phyloP scores from a whole-genome alignment of 257 asterid species.

The Solanum sparsipilum region DNA sequence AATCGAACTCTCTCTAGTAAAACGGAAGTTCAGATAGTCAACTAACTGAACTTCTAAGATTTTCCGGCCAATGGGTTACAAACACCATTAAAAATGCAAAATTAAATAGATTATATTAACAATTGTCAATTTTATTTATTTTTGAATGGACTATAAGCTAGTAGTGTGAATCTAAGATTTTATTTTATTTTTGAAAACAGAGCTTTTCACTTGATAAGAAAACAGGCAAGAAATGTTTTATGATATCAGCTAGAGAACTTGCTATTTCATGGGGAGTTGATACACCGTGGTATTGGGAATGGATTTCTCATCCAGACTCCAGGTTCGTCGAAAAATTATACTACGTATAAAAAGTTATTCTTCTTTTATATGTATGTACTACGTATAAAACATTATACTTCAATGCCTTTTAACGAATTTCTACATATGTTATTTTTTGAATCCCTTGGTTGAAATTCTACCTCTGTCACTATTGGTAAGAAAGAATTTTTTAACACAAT shows the following conservation, averaged over 20 bases:
- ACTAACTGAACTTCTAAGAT: background rate
- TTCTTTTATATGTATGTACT: background rate
- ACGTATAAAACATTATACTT: background rate
- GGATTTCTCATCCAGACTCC: background rate
- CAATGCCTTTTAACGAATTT: background rate
- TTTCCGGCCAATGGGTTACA: background rate
- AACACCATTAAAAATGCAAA: background rate
- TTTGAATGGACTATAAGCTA: background rate
- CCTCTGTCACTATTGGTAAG: background rate
- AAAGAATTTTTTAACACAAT: background rate
- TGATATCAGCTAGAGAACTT: background rate
- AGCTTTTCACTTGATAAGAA: background rate
- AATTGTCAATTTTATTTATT: background rate
- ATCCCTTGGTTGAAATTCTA: background rate
- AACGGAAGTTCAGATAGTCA: background rate
- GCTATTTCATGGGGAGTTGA: background rate
- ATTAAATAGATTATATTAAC: background rate
- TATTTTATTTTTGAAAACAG: background rate
- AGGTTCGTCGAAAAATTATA: background rate
- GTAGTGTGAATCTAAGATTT: background rate
- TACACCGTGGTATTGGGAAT: background rate
- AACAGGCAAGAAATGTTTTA: background rate
- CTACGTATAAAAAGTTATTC: background rate
- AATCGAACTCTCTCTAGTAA: rapidly evolving
- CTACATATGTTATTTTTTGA: background rate